Evolutionary conservation across 2,329 filamentous ascomycete species (phyloP).

Genomic region (Hymenoscyphus salicellus): DNA sequence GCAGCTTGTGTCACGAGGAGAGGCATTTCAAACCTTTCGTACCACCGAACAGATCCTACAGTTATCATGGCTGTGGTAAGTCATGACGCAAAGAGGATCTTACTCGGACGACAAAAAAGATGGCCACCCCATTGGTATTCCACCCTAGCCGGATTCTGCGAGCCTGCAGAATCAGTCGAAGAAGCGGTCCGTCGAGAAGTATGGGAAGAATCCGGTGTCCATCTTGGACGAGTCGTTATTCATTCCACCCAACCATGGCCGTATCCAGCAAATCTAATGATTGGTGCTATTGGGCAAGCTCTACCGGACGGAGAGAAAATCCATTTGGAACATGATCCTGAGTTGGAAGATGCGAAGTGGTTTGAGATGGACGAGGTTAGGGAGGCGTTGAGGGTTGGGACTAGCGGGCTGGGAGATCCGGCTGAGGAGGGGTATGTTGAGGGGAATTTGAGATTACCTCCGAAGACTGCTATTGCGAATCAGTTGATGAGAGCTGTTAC

Average conservation of each 20-base stretch:
- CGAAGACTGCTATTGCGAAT: conserved; percentile 86
- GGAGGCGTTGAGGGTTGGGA: conserved; percentile 66
- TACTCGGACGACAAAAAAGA: conserved; percentile 80
- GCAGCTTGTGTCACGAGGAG: conserved; percentile 75
- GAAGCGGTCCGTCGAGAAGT: conserved; percentile 81
- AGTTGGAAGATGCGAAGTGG: conserved; percentile 89
- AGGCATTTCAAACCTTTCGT: conserved; percentile 84
- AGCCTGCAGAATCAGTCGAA: conserved; percentile 81
- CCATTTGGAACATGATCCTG: conserved; percentile 80
- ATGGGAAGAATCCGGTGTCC: conserved; percentile 80
- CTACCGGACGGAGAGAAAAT: conserved; percentile 77
- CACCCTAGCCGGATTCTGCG: conserved; percentile 82
- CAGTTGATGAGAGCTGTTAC: conserved; percentile 78
- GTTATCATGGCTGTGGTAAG: conserved; percentile 94
- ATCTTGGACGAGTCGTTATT: conserved; percentile 72
- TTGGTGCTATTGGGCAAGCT: conserved; percentile 83
- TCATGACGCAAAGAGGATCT: conserved; percentile 61
- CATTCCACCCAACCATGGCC: conserved; percentile 87
- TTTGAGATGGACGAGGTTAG: conserved; percentile 77
- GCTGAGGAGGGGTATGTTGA: conserved; percentile 68
- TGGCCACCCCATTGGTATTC: conserved; percentile 86
- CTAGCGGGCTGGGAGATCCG: conserved; percentile 63
- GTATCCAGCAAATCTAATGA: conserved; percentile 81
- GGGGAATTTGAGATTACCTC: conserved; percentile 76
- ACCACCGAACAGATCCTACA: conserved; percentile 80